These are phyloP conservation scores for Amanita polypyramis DNA, from an alignment of 768 basidiomycete genomes.

Conservation along the genomic window DNA sequence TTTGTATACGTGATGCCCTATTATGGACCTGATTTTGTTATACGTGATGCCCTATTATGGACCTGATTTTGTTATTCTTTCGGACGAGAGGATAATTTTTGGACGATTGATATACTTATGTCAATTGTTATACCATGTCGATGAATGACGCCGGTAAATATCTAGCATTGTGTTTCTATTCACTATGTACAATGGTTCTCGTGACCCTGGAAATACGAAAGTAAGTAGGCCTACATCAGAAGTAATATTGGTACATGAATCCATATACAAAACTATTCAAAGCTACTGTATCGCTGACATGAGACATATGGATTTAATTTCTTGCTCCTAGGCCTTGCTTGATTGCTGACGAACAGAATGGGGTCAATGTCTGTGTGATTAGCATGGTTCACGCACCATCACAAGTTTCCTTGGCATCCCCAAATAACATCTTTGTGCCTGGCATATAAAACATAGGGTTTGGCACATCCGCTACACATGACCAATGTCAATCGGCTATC, in stretches of 20 bases:
- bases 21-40: neutral
- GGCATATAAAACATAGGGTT: constrained; percentile 94
- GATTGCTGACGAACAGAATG: constrained; percentile 30
- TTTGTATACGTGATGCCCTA: neutral
- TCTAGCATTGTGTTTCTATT: neutral
- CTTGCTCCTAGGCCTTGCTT: constrained; percentile 44
- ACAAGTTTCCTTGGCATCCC: constrained; percentile 85
- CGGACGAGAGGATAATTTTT: neutral
- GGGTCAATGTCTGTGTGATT: neutral
- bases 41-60: neutral
- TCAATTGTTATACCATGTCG: constrained; percentile 1
- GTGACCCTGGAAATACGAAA: neutral
- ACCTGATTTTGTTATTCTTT: neutral
- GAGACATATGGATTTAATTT: neutral
- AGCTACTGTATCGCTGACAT: neutral
- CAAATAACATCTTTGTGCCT: constrained; percentile 84
- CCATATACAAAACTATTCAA: neutral
- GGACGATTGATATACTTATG: neutral
- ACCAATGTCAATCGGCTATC: constrained; percentile 5
- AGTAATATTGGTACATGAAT: constrained; percentile 3
- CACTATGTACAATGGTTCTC: neutral
- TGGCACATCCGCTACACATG: constrained; percentile 65
- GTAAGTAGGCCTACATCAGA: neutral
- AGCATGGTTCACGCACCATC: constrained; percentile 43
- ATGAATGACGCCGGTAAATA: neutral